phyloP scores from a whole-genome alignment of 306 rosid genomes.

The Nissolia schottii region DNA sequence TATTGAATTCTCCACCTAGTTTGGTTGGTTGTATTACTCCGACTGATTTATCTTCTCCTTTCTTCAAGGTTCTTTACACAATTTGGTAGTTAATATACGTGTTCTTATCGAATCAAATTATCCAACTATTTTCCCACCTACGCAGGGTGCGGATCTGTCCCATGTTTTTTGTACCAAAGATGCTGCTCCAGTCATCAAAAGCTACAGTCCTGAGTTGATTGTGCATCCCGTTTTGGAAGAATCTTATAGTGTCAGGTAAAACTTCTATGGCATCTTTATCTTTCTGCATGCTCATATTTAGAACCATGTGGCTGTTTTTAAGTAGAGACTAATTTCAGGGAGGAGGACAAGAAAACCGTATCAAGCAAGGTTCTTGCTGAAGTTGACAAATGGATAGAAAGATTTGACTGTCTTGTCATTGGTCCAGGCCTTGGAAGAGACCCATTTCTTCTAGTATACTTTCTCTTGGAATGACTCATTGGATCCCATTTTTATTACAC shows the following conservation, averaged over 20 bases:
- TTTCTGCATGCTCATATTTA: conserved; percentile 1
- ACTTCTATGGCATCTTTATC: conserved; percentile 8
- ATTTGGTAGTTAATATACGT: neutral
- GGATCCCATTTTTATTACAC: neutral
- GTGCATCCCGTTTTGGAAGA: conserved; percentile 88
- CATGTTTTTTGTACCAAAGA: conserved; percentile 94
- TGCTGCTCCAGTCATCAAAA: conserved; percentile 81
- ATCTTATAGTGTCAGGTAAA: conserved; percentile 67
- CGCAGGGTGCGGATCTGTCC: conserved; percentile 91
- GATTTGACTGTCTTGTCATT: conserved; percentile 86
- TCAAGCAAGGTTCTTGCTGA: conserved; percentile 63
- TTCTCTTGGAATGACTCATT: conserved; percentile 19
- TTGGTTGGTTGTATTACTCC: neutral
- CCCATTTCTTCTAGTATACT: conserved; percentile 73
- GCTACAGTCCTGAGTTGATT: conserved; percentile 91
- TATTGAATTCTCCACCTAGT: neutral
- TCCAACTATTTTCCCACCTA: neutral
- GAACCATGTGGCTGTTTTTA: conserved; percentile 8
- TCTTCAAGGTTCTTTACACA: neutral
- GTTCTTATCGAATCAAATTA: conserved; percentile 1
- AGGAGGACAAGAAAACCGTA: conserved; percentile 53
- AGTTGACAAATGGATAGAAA: conserved; percentile 80
- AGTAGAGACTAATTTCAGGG: conserved; percentile 42
- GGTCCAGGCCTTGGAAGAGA: conserved; percentile 99
- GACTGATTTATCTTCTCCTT: neutral